Evolutionary conservation across 2,329 filamentous ascomycete genomes (phyloP), one percentile per base, ranked within the genome.

Genomic region (Knoxdaviesia proteae): DNA sequence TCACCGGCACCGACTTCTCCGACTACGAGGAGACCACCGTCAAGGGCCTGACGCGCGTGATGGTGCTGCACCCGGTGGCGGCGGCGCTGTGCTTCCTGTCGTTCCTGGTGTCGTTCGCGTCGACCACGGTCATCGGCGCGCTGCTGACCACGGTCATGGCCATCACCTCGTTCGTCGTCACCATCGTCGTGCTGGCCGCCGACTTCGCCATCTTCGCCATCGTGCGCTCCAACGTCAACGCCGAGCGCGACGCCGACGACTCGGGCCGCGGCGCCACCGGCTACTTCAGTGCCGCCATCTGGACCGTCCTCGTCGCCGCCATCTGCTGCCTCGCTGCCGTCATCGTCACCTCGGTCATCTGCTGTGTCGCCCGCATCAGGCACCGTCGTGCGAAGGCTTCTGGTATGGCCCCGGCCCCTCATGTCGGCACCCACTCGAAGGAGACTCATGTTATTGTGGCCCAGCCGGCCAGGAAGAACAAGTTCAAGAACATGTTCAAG

Each of bases 21-120:
- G 49, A 55, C 40, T 59, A 61, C 45, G 58, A 63, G 20, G 56
- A 58, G 45, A 55, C 60, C 47, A 65, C 68, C 34, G 56, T 64
- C 45, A 62, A 63, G 48, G 59, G 56, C 32, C 61, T 77, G 36
- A 76, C 73, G 37, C 60, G 62, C 48, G 68, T 70, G 47, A 71
- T 78, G 70, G 56, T 78, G 42, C 63, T 79, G 45, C 74, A 78
- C 58, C 71, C 74, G 32, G 58, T 78, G 50, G 69, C 64, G n/a
- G 63, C 64, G 46, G 71, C 59, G 44, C 54, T 77, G 3, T 60
- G 65, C 49, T 76, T 77, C 58, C 59, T 76, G 47, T 68, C 71
- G 46, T 75, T 75, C 56, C 51, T 74, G 39, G 58, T 74, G 40
- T 66, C 65, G 39, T 51, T 71, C 34, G 66, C 65, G 46, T 58